These are phyloP conservation scores for Haplosporangium sp. DNA, from an alignment of 371 early-diverging fungal species.

Conservation along the genomic window DNA sequence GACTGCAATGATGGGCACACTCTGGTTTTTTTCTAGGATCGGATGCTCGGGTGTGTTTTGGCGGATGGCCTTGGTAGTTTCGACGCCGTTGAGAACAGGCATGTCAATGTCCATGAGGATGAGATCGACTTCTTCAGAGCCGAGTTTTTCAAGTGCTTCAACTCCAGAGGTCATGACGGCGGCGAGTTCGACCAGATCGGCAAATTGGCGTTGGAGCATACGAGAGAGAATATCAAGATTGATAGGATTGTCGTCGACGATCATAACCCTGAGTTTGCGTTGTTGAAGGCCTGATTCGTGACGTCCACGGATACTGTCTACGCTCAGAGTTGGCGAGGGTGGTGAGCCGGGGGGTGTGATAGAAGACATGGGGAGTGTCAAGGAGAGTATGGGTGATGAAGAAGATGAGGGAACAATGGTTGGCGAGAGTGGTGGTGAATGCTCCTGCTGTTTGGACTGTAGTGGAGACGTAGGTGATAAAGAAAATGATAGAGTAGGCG, in stretches of 20 bases:
- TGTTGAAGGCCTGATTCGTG: constrained; percentile 4
- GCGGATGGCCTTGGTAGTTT: constrained; percentile 62
- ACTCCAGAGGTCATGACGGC: constrained; percentile 52
- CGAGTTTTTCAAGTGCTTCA: constrained; percentile 60
- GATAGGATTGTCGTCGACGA: constrained; percentile 71
- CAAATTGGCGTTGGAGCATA: constrained; percentile 59
- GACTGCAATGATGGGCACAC: constrained; percentile 72
- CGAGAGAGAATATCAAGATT: constrained; percentile 63
- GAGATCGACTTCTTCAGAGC: constrained; percentile 58
- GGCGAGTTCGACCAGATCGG: constrained; percentile 55
- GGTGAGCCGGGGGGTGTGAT: constrained; percentile 45
- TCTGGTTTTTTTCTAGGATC: constrained; percentile 60
- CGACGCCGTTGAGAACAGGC: constrained; percentile 68
- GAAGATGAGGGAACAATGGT: constrained; percentile 4
- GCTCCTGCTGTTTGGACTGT: constrained; percentile 7
- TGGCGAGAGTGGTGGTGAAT: constrained; percentile 11
- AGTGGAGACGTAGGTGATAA: constrained; percentile 8
- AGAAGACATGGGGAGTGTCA: constrained; percentile 14
- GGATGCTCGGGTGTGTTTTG: constrained; percentile 46
- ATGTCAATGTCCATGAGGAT: constrained; percentile 76
- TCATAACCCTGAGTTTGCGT: constrained; percentile 45
- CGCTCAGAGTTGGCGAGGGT: constrained; percentile 42
- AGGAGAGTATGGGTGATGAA: constrained; percentile 11
- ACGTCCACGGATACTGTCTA: constrained; percentile 31
- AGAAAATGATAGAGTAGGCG: too few relatives aligned